Conservation (phyloP, 345 rosid species). For the Excoecaria agallocha region DNA sequence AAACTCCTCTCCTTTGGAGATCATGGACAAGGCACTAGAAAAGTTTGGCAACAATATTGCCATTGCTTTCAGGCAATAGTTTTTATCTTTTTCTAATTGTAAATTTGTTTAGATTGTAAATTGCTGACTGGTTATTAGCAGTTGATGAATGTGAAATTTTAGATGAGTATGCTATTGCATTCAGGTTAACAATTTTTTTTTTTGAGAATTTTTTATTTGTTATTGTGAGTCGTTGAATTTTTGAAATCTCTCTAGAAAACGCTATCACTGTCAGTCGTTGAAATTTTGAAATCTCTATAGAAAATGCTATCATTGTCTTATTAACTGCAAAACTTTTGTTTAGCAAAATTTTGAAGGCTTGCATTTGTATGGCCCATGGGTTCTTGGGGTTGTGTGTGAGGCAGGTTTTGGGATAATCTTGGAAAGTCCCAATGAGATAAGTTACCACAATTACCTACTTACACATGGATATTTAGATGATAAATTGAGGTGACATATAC, state of each 20-base stretch:
- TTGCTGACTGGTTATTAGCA: not conserved
- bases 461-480: too few relatives aligned
- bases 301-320: not conserved
- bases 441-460: not conserved
- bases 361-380: too few relatives aligned
- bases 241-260: too few relatives aligned
- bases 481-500: too few relatives aligned
- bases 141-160: not conserved
- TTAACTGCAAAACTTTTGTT: not conserved
- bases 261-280: not conserved
- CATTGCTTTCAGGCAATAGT: conserved; percentile 78
- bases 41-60: conserved; percentile 81
- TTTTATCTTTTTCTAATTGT: not conserved
- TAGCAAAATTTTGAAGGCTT: not conserved
- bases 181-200: too few relatives aligned
- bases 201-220: too few relatives aligned
- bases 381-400: not conserved
- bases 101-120: not conserved
- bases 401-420: not conserved
- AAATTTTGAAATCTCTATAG: too few relatives aligned
- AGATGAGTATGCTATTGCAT: too few relatives aligned
- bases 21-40: conserved; percentile 87
- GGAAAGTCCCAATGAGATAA: not conserved
- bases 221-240: too few relatives aligned
- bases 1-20: conserved; percentile 79